Evolutionary conservation across 306 rosid genomes (phyloP), one percentile per base, ranked within the genome.

Genomic region (Glycyrrhiza uralensis): DNA sequence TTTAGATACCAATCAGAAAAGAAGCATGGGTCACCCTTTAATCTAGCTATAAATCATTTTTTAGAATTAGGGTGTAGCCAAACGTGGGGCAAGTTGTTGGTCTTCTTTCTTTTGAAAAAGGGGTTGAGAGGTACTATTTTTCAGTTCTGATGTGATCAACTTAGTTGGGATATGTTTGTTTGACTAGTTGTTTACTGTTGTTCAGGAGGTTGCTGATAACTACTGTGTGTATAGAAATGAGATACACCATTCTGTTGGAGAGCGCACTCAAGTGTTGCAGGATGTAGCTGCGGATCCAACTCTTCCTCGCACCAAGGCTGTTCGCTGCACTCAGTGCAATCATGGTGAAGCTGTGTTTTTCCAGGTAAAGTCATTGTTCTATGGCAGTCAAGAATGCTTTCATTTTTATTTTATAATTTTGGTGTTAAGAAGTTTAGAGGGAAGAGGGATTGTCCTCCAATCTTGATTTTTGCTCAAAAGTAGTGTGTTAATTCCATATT

Each of bases 341-440:
- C 99, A 91, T 59, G 99, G 99, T 62, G 99, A 91, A 86, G 99
- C 99, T 81, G 97, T 95, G 33, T 95, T 95, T 83, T 94, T 89
- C 85, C 99, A 94, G 96, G 97, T 91, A 19, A 79, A 46, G 24
- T 49, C 30, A 22, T 30, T 32, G 44, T 66, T 50, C 55, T 39
- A 6, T 17, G 42, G 0, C 42, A 42, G 28, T 63, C 10, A 5
- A 46, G 8, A 58, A 4, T 75, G 20, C 10, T 44, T 41, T 38
- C 12, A 26, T 47, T 60, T 32, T 68, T 35, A 8, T 56, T 14
- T 26, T 69, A 33, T 39, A 12, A 35, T 49, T 17, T 15, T 52
- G 20, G 23, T 54, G 23, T 63, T 24, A 7, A 64, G 61, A 76
- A 22, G 8, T 36, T 58, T 47, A 3, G 51, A 47, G 28, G 26